phyloP scores from a whole-genome alignment of 208 protist genomes.

The Trypanosoma rangeli region DNA sequence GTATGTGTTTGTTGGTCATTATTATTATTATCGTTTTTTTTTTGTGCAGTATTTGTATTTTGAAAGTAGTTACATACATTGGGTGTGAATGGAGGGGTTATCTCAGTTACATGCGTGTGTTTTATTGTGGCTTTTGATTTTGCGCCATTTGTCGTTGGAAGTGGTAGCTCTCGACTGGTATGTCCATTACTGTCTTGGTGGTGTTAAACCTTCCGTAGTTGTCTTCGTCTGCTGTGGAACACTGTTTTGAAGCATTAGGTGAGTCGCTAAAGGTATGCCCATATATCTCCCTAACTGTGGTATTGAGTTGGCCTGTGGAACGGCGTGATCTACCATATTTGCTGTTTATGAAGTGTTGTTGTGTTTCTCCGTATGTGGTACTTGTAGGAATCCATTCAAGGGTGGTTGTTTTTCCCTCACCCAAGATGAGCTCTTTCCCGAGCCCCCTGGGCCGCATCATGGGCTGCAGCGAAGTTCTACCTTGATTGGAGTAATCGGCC shows the following conservation, averaged over 20 bases:
- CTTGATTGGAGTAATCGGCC: slow-evolving; percentile 10
- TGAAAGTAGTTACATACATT: no score
- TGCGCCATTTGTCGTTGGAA: slow-evolving; percentile 59
- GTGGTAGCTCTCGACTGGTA: slow-evolving; percentile 39
- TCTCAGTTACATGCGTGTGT: no score
- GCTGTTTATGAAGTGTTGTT: slow-evolving; percentile 17
- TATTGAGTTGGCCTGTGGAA: background rate
- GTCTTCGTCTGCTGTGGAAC: slow-evolving; percentile 19
- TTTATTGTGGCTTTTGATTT: no score
- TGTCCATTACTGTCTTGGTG: slow-evolving; percentile 40
- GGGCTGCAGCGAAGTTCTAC: slow-evolving; percentile 1
- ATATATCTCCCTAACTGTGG: background rate
- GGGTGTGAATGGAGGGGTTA: no score
- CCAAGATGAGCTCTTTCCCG: slow-evolving; percentile 34
- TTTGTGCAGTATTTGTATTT: no score
- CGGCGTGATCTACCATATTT: slow-evolving; percentile 3
- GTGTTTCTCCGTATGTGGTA: slow-evolving; percentile 24
- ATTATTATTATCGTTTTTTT: no score
- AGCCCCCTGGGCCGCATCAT: slow-evolving; percentile 32
- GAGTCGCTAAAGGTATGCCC: background rate
- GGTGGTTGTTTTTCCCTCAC: slow-evolving; percentile 5
- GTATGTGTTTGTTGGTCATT: no score
- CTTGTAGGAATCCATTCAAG: slow-evolving; percentile 20
- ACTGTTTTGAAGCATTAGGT: background rate
- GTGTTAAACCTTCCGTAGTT: slow-evolving; percentile 34